Base-by-base conservation (phyloP, 1,139 yeast genomes). In the Yarrowia galli region DNA sequence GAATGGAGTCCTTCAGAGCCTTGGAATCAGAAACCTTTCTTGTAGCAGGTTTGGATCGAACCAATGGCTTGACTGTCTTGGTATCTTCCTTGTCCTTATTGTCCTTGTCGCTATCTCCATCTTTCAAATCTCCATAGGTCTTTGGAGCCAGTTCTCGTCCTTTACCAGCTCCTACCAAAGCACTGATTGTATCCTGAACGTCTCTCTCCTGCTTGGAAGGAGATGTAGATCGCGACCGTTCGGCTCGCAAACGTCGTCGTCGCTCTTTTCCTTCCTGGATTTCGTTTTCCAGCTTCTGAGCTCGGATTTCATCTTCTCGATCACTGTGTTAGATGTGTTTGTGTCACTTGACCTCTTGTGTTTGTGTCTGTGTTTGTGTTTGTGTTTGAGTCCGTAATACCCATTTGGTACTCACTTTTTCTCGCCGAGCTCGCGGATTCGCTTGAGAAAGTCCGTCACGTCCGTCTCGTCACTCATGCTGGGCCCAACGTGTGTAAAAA, bases 301-400 rank as follows among this genome's bases (percentile, higher is more conserved):
- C 76, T 18, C 81, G 74, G 18, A 71, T 72, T 49, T 76, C 79
- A 70, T 79, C 81, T 67, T 79, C 81, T 10, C 78, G 76, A 48
- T 75, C 75, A 13, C 77, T 75, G 46, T 23, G 51, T 38, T 48
- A 46, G 23, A 36, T 25, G n/a, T n/a, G n/a, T n/a, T n/a, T n/a
- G n/a, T n/a, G n/a, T n/a, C n/a, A n/a, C n/a, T n/a, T n/a, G n/a
- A n/a, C n/a, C n/a, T n/a, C n/a, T n/a, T n/a, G n/a, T n/a, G n/a
- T n/a, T n/a, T n/a, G n/a, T n/a, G n/a, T n/a, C n/a, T n/a, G n/a
- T n/a, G n/a, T n/a, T n/a, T n/a, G n/a, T 18, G 38, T 6, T 12
- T 35, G 38, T 8, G 7, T 35, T 35, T 8, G 38, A 35, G 8
- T 3, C 38, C 22, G 43, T n/a, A n/a, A n/a, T n/a, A n/a, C n/a